phyloP scores from a whole-genome alignment of 1,284 basidiomycete species.

The Termitomyces sp. region DNA sequence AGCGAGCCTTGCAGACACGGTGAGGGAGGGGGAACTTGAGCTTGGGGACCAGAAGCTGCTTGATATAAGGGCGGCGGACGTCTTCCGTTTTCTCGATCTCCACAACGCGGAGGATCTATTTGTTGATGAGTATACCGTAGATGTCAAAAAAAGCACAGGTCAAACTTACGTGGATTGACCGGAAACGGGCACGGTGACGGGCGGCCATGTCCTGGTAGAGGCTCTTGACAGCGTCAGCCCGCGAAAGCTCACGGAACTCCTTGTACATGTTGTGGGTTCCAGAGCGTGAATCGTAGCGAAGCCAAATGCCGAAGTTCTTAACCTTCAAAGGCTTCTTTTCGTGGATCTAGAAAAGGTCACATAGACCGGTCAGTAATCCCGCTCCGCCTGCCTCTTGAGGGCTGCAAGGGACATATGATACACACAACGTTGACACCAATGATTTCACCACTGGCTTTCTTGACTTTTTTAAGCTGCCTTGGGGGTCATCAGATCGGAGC shows the following conservation, averaged over 20 bases:
- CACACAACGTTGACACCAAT: constrained; percentile 96
- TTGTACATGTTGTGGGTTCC: constrained; percentile 98
- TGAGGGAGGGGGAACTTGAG: constrained; percentile 99
- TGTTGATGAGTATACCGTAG: constrained; percentile 5
- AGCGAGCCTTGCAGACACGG: constrained; percentile 69
- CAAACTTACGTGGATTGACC: constrained; percentile 88
- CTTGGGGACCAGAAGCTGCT: constrained; percentile 85
- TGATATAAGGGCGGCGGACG: constrained; percentile 94
- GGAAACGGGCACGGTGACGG: constrained; percentile 97
- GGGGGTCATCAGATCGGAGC: constrained; percentile 3
- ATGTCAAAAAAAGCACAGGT: background rate
- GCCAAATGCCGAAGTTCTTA: constrained; percentile 99
- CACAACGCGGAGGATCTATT: constrained; percentile 86
- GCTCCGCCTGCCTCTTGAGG: constrained; percentile 81
- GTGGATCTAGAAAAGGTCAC: constrained; percentile 64
- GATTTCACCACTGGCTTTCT: constrained; percentile 99
- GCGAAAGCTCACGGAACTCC: constrained; percentile 96
- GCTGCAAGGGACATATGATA: constrained; percentile 68
- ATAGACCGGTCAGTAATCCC: constrained; percentile 51
- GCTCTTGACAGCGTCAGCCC: constrained; percentile 93
- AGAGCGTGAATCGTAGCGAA: constrained; percentile 97
- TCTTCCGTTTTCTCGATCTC: constrained; percentile 92
- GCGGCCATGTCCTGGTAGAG: constrained; percentile 99
- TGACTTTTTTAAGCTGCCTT: constrained; percentile 97
- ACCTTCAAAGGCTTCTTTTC: constrained; percentile 98